phyloP scores from a whole-genome alignment of 2,329 filamentous ascomycete genomes.

The Venturia asperata region DNA sequence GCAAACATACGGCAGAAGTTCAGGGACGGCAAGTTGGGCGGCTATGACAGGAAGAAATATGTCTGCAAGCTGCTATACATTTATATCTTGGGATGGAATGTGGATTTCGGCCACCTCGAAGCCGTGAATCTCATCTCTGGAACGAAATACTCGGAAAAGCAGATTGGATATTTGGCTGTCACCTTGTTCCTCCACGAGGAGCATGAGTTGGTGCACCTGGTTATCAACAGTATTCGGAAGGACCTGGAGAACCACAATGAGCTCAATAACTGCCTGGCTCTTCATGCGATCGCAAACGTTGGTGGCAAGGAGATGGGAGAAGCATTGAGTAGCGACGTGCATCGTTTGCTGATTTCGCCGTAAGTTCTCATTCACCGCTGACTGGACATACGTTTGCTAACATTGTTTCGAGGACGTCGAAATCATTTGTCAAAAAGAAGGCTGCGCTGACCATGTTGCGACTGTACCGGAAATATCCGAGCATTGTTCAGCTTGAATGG shows the following conservation, averaged over 20 bases:
- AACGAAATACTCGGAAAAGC: constrained; percentile 96
- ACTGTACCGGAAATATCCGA: constrained; percentile 87
- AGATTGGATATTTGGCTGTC: constrained; percentile 96
- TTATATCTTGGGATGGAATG: constrained; percentile 97
- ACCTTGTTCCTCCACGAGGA: constrained; percentile 95
- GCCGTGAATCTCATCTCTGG: constrained; percentile 96
- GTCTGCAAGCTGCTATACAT: constrained; percentile 99
- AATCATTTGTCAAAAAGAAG: constrained; percentile 99
- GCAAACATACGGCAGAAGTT: constrained; percentile 69
- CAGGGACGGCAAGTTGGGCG: constrained; percentile 75
- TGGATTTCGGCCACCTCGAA: constrained; percentile 97
- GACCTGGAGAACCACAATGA: constrained; percentile 93
- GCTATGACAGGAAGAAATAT: constrained; percentile 99
- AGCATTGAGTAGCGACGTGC: constrained; percentile 83
- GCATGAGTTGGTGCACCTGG: constrained; percentile 89
- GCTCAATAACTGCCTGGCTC: constrained; percentile 89
- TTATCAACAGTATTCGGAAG: constrained; percentile 97
- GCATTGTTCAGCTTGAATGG: constrained; percentile 94
- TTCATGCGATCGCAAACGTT: constrained; percentile 97
- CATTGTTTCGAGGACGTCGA: constrained; percentile 56
- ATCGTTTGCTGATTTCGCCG: constrained; percentile 90
- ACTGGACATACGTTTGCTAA: constrained; percentile 23
- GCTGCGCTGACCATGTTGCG: constrained; percentile 87
- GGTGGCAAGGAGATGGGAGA: constrained; percentile 96
- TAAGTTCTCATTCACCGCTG: constrained; percentile 44